Evolutionary conservation across 345 rosid genomes (phyloP).

Genomic region (Rhodomyrtus tomentosa): DNA sequence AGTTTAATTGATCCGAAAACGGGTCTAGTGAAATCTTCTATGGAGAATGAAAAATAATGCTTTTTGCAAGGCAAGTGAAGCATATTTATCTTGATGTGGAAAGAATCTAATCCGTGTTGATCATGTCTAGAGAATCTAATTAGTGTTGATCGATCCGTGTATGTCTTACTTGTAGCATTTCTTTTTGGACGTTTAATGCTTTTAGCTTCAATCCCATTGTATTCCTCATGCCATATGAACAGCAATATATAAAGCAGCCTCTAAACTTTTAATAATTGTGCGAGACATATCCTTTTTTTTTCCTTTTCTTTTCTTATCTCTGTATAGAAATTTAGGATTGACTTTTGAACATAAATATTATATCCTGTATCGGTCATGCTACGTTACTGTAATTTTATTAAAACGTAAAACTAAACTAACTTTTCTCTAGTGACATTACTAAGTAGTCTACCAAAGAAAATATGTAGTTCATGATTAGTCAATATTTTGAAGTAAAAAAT

Average conservation of each 20-base stretch:
- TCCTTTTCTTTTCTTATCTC: no score
- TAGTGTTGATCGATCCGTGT: background rate
- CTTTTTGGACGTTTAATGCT: background rate
- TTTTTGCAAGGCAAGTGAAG: background rate
- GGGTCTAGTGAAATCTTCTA: background rate
- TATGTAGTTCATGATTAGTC: background rate
- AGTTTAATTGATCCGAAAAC: fast-evolving
- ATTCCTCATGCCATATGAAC: background rate
- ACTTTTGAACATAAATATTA: background rate
- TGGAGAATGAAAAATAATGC: background rate
- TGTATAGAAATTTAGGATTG: background rate
- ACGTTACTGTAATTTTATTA: background rate
- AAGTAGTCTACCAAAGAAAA: background rate
- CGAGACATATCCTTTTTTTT: background rate
- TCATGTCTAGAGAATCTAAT: background rate
- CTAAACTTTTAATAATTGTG: background rate
- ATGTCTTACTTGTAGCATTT: background rate
- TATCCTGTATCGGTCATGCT: background rate
- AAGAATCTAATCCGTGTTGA: background rate
- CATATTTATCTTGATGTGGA: background rate
- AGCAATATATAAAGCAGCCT: background rate
- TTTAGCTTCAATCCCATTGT: background rate
- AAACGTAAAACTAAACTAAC: background rate
- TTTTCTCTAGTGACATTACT: background rate
- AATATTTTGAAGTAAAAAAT: background rate